Evolutionary conservation across 257 asterid species (phyloP), one percentile per base, ranked within the genome.

Genomic region (Jacaranda copaia): DNA sequence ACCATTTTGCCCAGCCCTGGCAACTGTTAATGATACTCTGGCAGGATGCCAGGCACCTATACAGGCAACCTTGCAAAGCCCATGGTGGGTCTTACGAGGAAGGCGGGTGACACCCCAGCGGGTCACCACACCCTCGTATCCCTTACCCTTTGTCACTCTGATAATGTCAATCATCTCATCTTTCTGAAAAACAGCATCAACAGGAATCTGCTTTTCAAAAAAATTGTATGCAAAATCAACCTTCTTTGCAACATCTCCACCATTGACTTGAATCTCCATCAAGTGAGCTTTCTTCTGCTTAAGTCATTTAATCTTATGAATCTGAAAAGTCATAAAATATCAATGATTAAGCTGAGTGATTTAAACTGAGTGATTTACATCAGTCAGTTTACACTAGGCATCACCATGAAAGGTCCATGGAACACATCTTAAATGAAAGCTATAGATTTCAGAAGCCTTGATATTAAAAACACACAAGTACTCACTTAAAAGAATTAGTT

Each of bases 41-140:
- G 97, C 97, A 19, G 97, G 97, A 84, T 92, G 97, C 97, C 97
- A 91, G 4, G 97, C 92, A 36, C 97, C 97, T 71, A 91, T 91
- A 85, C 97, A 91, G 0, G 97, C 97, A 45, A 91, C 97, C 88
- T 91, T 91, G 42, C 97, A 89, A 59, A 91, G 96, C 67, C 97
- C 97, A 66, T 96, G 88, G 49, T 92, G 97, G 16, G 97, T 92
- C 80, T 92, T 90, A 53, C 97, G 89, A n/a, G 97, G 97, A 9
- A 92, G 94, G 13, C 96, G 94, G 15, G 97, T 90, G 0, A 92
- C 97, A 71, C 97, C 97, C 97, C 97, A 92, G 12, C 96, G 96
- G 40, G 96, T 90, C 6, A 92, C 97, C 0, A 92, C 97, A 56
- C 97, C 97, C 68, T 92, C 96, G 1, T 86, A 92, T 0, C 97